A percentile compares a stretch with the other conserved stretches of the same genome.
Conservation (phyloP, 2,329 filamentous ascomycete genomes). For the Beauveria caledonica region DNA sequence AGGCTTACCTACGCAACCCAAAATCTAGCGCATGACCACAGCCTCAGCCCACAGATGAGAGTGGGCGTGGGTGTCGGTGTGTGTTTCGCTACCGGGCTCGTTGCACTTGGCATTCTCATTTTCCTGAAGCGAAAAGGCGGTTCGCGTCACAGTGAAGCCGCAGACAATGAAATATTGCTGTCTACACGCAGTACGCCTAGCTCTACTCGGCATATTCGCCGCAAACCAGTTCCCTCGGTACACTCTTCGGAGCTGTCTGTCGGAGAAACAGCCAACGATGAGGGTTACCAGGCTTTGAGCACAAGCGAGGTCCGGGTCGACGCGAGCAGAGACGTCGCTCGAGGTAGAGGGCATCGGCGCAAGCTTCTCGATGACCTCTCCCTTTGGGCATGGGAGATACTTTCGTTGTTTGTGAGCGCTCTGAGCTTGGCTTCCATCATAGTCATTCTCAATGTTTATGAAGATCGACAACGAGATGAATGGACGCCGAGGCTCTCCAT, state of each 20-base stretch:
- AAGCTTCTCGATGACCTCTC: neutral
- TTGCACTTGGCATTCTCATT: neutral
- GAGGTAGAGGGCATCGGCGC: neutral
- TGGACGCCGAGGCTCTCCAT: neutral
- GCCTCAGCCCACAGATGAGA: neutral
- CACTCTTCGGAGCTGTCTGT: neutral
- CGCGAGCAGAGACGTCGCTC: neutral
- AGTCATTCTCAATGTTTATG: neutral
- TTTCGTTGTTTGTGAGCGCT: neutral
- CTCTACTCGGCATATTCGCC: neutral
- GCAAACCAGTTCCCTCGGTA: neutral
- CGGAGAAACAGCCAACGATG: neutral
- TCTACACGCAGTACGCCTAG: neutral
- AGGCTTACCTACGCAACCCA: neutral
- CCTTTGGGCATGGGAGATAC: slow-evolving; percentile 1
- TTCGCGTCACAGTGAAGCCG: neutral
- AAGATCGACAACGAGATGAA: neutral
- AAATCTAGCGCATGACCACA: neutral
- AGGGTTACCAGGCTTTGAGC: neutral
- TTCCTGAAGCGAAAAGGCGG: neutral
- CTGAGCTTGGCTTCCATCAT: slow-evolving; percentile 1
- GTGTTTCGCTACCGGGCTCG: neutral
- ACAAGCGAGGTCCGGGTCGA: neutral
- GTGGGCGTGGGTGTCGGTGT: neutral
- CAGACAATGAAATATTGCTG: neutral